Evolutionary conservation across 2,329 filamentous ascomycete species (phyloP).

Genomic region (Colletotrichum navitas): DNA sequence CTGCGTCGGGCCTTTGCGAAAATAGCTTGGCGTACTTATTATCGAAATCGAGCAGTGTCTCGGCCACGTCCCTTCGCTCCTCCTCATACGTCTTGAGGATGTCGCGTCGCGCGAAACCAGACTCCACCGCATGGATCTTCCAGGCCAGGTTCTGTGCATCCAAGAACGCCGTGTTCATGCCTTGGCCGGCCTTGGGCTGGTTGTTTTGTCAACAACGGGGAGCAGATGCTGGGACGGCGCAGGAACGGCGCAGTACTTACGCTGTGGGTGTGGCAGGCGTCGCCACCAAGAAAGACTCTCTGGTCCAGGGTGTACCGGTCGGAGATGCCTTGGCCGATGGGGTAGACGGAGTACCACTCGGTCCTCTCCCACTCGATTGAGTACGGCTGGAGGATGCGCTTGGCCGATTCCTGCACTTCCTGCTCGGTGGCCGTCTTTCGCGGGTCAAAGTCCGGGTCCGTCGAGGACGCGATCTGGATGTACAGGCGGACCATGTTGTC

Average conservation of each 20-base stretch:
- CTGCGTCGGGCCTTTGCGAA: conserved; percentile 80
- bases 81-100: conserved; percentile 87
- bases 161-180: conserved; percentile 84
- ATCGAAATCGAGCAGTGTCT: conserved; percentile 88
- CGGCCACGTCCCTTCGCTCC: conserved; percentile 87
- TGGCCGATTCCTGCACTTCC: conserved; percentile 74
- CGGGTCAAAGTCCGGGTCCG: conserved; percentile 71
- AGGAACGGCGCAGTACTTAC: conserved; percentile 59
- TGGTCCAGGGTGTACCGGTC: conserved; percentile 76
- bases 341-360: conserved; percentile 83
- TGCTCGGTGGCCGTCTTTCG: conserved; percentile 72
- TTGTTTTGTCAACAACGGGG: conserved; percentile 3
- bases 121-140: conserved; percentile 94
- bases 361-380: conserved; percentile 75
- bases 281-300: conserved; percentile 80
- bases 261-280: conserved; percentile 85
- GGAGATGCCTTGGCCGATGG: conserved; percentile 80
- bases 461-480: conserved; percentile 75
- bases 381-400: conserved; percentile 75
- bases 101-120: conserved; percentile 80
- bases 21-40: conserved; percentile 92
- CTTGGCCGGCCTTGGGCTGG: conserved; percentile 81
- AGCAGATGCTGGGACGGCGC: background rate
- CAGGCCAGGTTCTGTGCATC: conserved; percentile 92
- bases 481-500: conserved; percentile 74